Conservation (phyloP, 2,329 filamentous ascomycete genomes). For the Hymenotorrendiella dingleyae region DNA sequence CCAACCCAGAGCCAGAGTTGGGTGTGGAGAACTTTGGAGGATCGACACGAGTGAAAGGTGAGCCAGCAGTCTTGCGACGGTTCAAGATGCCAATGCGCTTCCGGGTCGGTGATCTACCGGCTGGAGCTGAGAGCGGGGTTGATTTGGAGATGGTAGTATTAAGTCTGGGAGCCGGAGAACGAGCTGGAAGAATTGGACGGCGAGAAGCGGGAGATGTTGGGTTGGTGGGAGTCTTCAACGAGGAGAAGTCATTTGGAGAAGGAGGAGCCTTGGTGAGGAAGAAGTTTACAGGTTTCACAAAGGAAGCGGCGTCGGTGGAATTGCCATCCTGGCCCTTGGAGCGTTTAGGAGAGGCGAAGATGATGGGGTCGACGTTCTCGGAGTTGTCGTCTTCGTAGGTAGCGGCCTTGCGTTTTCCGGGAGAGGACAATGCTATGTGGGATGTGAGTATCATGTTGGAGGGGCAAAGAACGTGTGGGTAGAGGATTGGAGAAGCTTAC, state of each 20-base stretch:
- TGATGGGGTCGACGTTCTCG: conserved; percentile 56
- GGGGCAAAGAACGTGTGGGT: conserved; percentile 25
- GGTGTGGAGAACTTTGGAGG: conserved; percentile 54
- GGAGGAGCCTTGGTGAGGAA: conserved; percentile 31
- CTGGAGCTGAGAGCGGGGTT: conserved; percentile 58
- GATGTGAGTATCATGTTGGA: conserved; percentile 23
- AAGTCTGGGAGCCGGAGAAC: conserved; percentile 44
- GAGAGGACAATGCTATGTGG: conserved; percentile 15
- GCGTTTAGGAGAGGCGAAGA: conserved; percentile 48
- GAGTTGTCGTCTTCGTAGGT: conserved; percentile 43
- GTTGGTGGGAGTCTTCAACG: conserved; percentile 17
- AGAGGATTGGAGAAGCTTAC: conserved; percentile 35
- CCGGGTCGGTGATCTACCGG: conserved; percentile 74
- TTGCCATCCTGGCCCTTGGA: conserved; percentile 44
- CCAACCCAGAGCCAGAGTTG: conserved; percentile 42
- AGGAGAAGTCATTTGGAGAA: conserved; percentile 25
- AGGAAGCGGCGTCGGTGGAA: conserved; percentile 20
- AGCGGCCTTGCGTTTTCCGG: conserved; percentile 54
- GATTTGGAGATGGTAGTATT: conserved; percentile 41
- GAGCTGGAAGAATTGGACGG: conserved; percentile 44
- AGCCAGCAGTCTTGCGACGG: conserved; percentile 55
- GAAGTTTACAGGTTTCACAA: conserved; percentile 27
- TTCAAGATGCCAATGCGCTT: conserved; percentile 65
- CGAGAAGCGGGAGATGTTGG: conserved; percentile 11
- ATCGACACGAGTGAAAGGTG: conserved; percentile 63